These are phyloP conservation scores for Cordyceps cateniannulata DNA, from an alignment of 2,329 filamentous ascomycete species.

Conservation along the genomic window DNA sequence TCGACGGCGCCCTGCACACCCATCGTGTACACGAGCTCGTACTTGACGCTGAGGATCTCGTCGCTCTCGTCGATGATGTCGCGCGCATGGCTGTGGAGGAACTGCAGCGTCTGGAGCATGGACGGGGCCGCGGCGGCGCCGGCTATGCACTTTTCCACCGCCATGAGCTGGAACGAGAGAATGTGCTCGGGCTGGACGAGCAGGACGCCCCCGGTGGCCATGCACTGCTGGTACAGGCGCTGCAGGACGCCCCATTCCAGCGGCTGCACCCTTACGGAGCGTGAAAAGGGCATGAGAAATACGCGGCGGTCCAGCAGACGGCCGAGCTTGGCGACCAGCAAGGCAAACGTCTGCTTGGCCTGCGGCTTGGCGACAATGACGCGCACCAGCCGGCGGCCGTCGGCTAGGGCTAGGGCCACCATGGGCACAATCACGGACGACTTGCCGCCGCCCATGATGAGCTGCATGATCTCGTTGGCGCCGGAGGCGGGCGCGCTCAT, in stretches of 20 bases:
- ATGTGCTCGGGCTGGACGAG: conserved; percentile 59
- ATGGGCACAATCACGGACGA: conserved; percentile 64
- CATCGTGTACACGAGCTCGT: conserved; percentile 58
- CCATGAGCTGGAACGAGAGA: conserved; percentile 58
- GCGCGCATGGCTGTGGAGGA: conserved; percentile 32
- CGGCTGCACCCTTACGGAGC: conserved; percentile 33
- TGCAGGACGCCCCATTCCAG: conserved; percentile 29
- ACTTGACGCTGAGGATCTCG: conserved; percentile 54
- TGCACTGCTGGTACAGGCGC: conserved; percentile 39
- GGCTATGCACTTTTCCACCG: conserved; percentile 18
- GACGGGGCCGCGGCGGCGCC: no score
- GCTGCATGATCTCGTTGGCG: conserved; percentile 51
- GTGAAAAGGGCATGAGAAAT: conserved; percentile 53
- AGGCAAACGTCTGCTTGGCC: conserved; percentile 52
- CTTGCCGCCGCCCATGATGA: conserved; percentile 69
- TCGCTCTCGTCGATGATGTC: conserved; percentile 62
- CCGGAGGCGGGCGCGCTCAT: conserved; percentile 42
- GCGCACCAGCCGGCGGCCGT: conserved; percentile 44
- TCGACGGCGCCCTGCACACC: conserved; percentile 46
- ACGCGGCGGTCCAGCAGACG: conserved; percentile 48
- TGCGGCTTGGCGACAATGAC: conserved; percentile 58
- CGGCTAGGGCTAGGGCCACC: conserved; percentile 46
- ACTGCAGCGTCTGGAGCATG: no score
- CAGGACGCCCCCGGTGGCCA: conserved; percentile 44
- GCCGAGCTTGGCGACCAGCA: conserved; percentile 48